Evolutionary conservation across 2,329 filamentous ascomycete genomes (phyloP).

Genomic region (Albophoma yamanashiensis): DNA sequence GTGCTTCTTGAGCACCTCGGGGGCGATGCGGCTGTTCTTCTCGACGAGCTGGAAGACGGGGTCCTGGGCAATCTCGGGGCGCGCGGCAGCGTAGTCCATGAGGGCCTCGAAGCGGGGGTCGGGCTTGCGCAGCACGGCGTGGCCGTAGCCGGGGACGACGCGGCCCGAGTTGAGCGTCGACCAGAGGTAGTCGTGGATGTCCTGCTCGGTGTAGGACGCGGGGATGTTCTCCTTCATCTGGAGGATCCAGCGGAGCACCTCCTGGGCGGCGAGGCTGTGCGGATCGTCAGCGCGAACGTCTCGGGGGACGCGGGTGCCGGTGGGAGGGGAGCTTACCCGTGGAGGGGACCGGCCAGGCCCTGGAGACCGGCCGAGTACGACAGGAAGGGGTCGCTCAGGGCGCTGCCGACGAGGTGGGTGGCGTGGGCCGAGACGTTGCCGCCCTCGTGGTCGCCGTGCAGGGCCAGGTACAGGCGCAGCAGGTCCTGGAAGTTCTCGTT

Average conservation of each 20-base stretch:
- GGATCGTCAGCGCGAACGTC: not conserved
- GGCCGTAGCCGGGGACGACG: constrained; percentile 90
- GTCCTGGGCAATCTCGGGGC: constrained; percentile 75
- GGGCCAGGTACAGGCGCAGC: constrained; percentile 83
- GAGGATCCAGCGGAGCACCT: constrained; percentile 92
- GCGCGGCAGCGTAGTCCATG: constrained; percentile 85
- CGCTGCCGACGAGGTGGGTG: constrained; percentile 90
- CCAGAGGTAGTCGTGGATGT: constrained; percentile 88
- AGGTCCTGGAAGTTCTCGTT: constrained; percentile 94
- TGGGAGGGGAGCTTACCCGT: constrained; percentile 36
- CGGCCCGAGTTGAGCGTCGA: constrained; percentile 84
- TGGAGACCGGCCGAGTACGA: constrained; percentile 94
- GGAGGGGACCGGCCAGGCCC: constrained; percentile 76
- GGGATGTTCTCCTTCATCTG: constrained; percentile 91
- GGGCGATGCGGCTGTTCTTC: constrained; percentile 86
- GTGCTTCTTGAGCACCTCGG: constrained; percentile 82
- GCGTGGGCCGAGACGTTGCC: constrained; percentile 95
- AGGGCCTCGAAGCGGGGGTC: constrained; percentile 93
- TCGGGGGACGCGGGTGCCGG: too few relatives aligned
- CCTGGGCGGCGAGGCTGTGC: constrained; percentile 74
- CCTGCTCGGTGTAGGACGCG: constrained; percentile 62
- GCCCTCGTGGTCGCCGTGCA: constrained; percentile 96
- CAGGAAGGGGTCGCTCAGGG: constrained; percentile 88
- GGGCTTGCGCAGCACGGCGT: constrained; percentile 91
- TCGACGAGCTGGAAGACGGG: constrained; percentile 91